A percentile compares a stretch with the other conserved stretches of the same genome.
phyloP scores from a whole-genome alignment of 1,284 basidiomycete species.

The Malassezia psittaci region DNA sequence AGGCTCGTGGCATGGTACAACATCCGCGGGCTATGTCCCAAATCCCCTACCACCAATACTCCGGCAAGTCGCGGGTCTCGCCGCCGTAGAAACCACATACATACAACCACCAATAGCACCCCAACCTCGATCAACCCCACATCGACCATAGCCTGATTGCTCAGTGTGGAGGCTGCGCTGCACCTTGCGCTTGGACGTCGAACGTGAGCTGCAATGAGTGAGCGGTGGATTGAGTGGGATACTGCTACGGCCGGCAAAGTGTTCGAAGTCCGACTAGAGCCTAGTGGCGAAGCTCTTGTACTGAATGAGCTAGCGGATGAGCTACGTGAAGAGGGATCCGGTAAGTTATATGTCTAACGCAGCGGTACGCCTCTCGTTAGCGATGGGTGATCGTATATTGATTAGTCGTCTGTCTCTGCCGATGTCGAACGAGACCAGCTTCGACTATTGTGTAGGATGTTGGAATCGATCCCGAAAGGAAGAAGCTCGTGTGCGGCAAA shows the following conservation, averaged over 20 bases:
- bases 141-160: too few relatives aligned
- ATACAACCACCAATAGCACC: not conserved
- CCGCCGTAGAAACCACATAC: not conserved
- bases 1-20: constrained; percentile 96
- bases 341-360: not conserved
- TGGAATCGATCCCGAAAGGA: constrained; percentile 59
- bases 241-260: not conserved
- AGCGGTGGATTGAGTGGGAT: constrained; percentile 7
- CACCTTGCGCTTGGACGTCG: too few relatives aligned
- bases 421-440: constrained; percentile 60
- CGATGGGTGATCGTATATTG: constrained; percentile 65
- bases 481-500: constrained; percentile 20
- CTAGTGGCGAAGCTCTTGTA: not conserved
- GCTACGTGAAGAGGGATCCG: constrained; percentile 55
- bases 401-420: constrained; percentile 79
- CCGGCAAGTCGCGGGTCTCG: constrained; percentile 52
- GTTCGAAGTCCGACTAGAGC: not conserved
- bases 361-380: constrained; percentile 14
- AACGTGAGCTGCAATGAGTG: constrained; percentile 2
- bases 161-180: too few relatives aligned
- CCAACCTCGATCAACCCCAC: too few relatives aligned
- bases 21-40: constrained; percentile 91
- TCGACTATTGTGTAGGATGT: constrained; percentile 79
- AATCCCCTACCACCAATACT: constrained; percentile 86
- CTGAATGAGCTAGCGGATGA: constrained; percentile 57